These are phyloP conservation scores for Trichoderma sp. DNA, from an alignment of 2,329 filamentous ascomycete genomes.

Conservation along the genomic window DNA sequence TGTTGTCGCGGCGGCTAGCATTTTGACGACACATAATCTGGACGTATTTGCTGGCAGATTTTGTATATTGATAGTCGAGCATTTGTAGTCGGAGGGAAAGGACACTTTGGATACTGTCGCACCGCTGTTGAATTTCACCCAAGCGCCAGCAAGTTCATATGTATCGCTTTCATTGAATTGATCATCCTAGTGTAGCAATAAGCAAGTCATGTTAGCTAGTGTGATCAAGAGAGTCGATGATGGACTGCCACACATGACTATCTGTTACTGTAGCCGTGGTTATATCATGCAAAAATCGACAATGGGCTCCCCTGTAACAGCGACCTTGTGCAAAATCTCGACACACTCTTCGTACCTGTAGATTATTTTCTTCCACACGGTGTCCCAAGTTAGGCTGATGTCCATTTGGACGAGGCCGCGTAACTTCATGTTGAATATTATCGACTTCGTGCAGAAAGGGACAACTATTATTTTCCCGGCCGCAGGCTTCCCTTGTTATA, in stretches of 20 bases:
- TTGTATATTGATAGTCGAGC: conserved; percentile 41
- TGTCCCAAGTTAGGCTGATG: background rate
- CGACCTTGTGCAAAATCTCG: conserved; percentile 6
- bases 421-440: background rate
- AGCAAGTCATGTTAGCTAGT: background rate
- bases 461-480: background rate
- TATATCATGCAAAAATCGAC: conserved; percentile 9
- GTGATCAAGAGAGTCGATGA: background rate
- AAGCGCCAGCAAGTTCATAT: conserved; percentile 34
- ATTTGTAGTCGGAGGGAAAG: conserved; percentile 41
- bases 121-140: conserved; percentile 41
- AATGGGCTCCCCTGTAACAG: conserved; percentile 14
- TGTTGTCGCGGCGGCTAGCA: conserved; percentile 6
- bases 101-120: conserved; percentile 37
- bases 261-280: background rate
- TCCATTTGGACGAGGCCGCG: background rate
- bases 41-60: conserved; percentile 36
- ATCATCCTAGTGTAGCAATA: background rate
- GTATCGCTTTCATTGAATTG: background rate
- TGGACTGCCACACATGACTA: background rate
- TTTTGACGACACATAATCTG: background rate
- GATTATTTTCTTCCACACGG: background rate
- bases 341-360: background rate
- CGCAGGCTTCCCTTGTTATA: background rate
- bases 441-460: background rate